Conservation (phyloP, 225 moss, liverwort and hornwort species). For the Polytrichum commune region DNA sequence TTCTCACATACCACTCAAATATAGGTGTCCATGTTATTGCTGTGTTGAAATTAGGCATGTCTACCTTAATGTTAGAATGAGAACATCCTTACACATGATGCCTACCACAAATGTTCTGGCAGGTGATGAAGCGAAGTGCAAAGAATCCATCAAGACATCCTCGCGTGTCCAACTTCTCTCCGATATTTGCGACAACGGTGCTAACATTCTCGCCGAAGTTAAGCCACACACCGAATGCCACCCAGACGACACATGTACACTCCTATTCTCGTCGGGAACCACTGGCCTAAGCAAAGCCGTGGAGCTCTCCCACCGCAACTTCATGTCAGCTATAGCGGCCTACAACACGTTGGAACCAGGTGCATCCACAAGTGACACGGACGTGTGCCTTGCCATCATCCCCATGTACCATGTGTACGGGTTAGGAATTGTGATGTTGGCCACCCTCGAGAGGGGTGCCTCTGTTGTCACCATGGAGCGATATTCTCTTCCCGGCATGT, state of each 20-base stretch:
- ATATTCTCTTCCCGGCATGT: neutral
- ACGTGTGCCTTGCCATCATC: constrained; percentile 7
- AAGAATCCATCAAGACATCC: too few species aligned
- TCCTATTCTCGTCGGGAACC: constrained; percentile 10
- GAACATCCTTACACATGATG: too few species aligned
- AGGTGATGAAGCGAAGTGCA: constrained; percentile 20
- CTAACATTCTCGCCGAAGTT: neutral
- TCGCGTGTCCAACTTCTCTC: constrained; percentile 14
- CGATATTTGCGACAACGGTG: constrained; percentile 15
- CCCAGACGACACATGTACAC: constrained; percentile 5
- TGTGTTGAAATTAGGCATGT: too few species aligned
- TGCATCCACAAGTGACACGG: neutral
- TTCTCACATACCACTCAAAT: too few species aligned
- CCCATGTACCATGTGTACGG: constrained; percentile 12
- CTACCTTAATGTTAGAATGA: too few species aligned
- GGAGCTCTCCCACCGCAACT: constrained; percentile 8
- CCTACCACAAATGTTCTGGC: neutral
- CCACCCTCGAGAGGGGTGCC: neutral
- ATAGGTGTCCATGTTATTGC: too few species aligned
- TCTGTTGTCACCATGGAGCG: neutral
- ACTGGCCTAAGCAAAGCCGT: constrained; percentile 11
- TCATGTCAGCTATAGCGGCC: constrained; percentile 9
- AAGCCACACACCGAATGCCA: neutral
- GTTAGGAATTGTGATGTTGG: neutral
- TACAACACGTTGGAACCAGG: constrained; percentile 10